Evolutionary conservation across 139 green algal species (phyloP).

Genomic region (Chlamydomonas schloesseri): DNA sequence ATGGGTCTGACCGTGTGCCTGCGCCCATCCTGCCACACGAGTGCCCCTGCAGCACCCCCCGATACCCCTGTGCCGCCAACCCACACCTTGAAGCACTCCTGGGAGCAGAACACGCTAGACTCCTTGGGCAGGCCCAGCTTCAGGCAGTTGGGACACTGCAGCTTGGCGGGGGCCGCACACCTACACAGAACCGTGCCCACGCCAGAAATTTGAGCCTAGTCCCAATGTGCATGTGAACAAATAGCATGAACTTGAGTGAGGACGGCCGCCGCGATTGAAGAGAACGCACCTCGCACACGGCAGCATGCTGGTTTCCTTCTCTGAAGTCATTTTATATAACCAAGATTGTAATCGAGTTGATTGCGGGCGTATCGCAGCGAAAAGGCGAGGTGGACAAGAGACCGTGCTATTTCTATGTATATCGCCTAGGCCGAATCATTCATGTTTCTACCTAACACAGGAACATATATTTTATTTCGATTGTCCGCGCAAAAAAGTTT

Average conservation of each 20-base stretch:
- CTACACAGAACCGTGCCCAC: slow-evolving; percentile 50
- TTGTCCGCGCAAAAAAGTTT: no score
- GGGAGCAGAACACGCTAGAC: slow-evolving; percentile 87
- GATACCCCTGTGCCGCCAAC: background rate
- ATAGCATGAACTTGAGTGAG: background rate
- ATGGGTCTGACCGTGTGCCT: no score
- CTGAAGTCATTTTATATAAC: background rate
- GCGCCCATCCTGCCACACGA: no score
- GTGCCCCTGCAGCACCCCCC: no score
- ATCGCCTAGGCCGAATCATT: no score
- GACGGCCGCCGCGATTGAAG: background rate
- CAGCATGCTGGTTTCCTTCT: background rate
- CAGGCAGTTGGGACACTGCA: slow-evolving; percentile 95
- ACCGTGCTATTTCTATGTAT: no score
- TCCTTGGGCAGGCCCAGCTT: slow-evolving; percentile 82
- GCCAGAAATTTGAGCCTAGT: background rate
- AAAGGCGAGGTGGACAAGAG: no score
- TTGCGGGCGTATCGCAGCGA: no score
- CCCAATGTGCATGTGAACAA: background rate
- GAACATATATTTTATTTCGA: no score
- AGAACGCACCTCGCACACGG: slow-evolving; percentile 20
- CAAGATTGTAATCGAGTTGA: background rate
- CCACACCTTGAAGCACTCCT: slow-evolving; percentile 96
- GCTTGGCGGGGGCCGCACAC: slow-evolving; percentile 83
- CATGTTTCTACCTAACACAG: no score